Conservation (phyloP, 1,139 yeast species). For the Protomyces pachydermus region DNA sequence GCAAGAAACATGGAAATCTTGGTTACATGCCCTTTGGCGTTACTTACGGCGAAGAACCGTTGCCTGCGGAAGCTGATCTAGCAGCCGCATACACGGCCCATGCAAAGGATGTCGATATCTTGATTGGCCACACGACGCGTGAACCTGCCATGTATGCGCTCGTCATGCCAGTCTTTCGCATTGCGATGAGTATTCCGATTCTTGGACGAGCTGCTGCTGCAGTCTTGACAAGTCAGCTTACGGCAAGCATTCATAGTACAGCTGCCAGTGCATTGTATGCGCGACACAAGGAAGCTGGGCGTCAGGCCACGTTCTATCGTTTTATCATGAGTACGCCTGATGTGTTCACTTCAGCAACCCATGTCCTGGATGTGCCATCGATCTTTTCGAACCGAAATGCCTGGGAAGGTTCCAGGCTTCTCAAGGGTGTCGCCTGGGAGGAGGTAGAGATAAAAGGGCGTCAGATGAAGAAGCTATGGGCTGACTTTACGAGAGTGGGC, state of each 20-base stretch:
- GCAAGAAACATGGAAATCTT: not conserved
- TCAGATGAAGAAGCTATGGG: not conserved
- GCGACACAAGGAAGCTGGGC: not conserved
- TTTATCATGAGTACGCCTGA: not conserved
- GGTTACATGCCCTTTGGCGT: constrained; percentile 10
- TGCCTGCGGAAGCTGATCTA: not conserved
- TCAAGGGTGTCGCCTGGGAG: not conserved
- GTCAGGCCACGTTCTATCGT: not conserved
- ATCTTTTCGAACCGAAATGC: not conserved
- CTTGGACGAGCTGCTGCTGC: not conserved
- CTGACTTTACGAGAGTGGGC: not conserved
- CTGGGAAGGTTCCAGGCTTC: not conserved
- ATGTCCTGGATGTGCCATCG: not conserved
- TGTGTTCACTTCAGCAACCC: not conserved
- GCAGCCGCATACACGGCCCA: not conserved
- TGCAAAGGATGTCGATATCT: not conserved
- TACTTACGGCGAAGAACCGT: not conserved
- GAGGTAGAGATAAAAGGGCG: not conserved
- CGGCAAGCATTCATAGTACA: not conserved
- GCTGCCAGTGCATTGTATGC: not conserved
- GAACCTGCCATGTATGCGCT: not conserved
- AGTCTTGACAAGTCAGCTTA: not conserved
- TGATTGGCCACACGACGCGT: constrained; percentile 2
- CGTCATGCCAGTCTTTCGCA: not conserved
- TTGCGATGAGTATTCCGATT: not conserved